These are phyloP conservation scores for Fusarium clavum DNA, from an alignment of 2,329 filamentous ascomycete genomes.

Conservation along the genomic window DNA sequence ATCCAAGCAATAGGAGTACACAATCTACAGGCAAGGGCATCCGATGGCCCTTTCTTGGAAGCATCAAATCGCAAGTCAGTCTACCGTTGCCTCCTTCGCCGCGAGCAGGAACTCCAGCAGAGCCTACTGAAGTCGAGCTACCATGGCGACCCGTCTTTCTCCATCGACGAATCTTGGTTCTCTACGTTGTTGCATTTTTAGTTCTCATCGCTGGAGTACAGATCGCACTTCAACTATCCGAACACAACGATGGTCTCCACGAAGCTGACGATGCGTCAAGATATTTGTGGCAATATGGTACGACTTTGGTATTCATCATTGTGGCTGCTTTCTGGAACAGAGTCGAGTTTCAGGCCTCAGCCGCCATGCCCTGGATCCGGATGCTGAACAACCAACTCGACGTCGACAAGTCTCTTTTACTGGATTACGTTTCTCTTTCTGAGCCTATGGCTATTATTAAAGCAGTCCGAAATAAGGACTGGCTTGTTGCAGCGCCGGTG, in stretches of 20 bases:
- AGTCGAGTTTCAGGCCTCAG: slow-evolving; percentile 55
- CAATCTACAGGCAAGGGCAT: slow-evolving; percentile 20
- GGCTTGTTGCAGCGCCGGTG: slow-evolving; percentile 47
- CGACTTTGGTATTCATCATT: slow-evolving; percentile 50
- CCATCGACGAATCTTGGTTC: slow-evolving; percentile 47
- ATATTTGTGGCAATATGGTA: slow-evolving; percentile 54
- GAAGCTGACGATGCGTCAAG: slow-evolving; percentile 43
- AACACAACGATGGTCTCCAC: slow-evolving; percentile 47
- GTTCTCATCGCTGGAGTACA: slow-evolving; percentile 48
- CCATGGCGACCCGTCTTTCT: slow-evolving; percentile 54
- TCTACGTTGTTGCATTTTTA: slow-evolving; percentile 48
- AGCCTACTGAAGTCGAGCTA: slow-evolving; percentile 46
- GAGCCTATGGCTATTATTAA: slow-evolving; percentile 46
- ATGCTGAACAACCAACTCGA: slow-evolving; percentile 47
- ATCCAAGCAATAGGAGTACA: slow-evolving; percentile 16
- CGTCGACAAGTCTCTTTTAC: slow-evolving; percentile 50
- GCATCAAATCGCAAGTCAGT: slow-evolving; percentile 39
- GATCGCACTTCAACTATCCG: slow-evolving; percentile 49
- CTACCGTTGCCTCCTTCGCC: slow-evolving; percentile 32
- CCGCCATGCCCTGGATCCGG: slow-evolving; percentile 54
- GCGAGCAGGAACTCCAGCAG: slow-evolving; percentile 16
- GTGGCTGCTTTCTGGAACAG: slow-evolving; percentile 52
- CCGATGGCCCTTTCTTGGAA: slow-evolving; percentile 46
- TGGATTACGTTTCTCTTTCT: slow-evolving; percentile 52
- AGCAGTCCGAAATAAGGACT: slow-evolving; percentile 51